Percentiles rank a stretch among this genome's conserved stretches.
phyloP scores from a whole-genome alignment of 768 basidiomycete genomes.

The Phylloporus sp. region DNA sequence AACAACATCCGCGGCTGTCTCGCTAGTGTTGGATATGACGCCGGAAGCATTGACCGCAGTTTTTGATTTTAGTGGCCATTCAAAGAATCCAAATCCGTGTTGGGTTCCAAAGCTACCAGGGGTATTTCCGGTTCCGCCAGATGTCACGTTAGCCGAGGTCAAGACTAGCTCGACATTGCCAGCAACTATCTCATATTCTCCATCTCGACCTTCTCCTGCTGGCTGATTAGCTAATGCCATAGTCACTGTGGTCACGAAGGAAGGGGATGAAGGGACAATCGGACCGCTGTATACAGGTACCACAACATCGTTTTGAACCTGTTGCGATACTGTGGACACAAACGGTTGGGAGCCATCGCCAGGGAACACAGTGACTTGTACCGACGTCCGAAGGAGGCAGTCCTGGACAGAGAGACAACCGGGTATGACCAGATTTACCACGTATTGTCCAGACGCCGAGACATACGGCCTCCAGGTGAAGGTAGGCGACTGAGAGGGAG shows the following conservation, averaged over 20 bases:
- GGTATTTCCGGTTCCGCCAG: constrained; percentile 25
- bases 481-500: constrained; percentile 59
- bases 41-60: constrained; percentile 54
- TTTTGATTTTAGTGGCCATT: constrained; percentile 65
- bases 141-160: constrained; percentile 51
- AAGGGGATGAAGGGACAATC: constrained; percentile 66
- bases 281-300: constrained; percentile 76
- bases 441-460: constrained; percentile 84
- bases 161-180: constrained; percentile 80
- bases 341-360: constrained; percentile 60
- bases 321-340: constrained; percentile 72
- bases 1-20: constrained; percentile 63
- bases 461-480: constrained; percentile 92
- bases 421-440: constrained; percentile 79
- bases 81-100: constrained; percentile 79
- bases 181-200: constrained; percentile 80
- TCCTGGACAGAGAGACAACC: constrained; percentile 81
- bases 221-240: constrained; percentile 72
- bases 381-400: constrained; percentile 75
- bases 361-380: constrained; percentile 80
- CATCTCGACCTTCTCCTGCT: constrained; percentile 55
- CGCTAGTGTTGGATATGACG: constrained; percentile 59
- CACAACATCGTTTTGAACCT: constrained; percentile 57
- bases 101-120: constrained; percentile 34
- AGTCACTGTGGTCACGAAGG: constrained; percentile 70